Conservation (phyloP, 352 stramenopile genomes). For the Phytophthora pluvialis region DNA sequence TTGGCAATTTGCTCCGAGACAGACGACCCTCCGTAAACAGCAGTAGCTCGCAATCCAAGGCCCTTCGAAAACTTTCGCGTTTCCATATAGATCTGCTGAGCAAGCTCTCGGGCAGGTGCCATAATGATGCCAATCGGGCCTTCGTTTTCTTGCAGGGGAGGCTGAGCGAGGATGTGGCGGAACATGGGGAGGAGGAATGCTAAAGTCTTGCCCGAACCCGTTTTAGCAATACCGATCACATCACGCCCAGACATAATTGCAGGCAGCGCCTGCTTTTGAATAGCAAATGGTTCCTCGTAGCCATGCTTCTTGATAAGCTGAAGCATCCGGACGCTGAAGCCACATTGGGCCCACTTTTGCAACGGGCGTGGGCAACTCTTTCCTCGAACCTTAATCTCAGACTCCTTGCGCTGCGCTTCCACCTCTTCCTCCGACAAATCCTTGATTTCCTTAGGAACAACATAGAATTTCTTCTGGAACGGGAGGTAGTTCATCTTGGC, state of each 20-base stretch:
- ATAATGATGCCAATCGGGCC: constrained; percentile 98
- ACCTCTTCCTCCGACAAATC: constrained; percentile 89
- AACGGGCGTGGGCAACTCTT: constrained; percentile 96
- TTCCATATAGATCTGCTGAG: constrained; percentile 98
- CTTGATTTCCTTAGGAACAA: constrained; percentile 95
- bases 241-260: constrained; percentile 99
- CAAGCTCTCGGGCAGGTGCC: constrained; percentile 97
- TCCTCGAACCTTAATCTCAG: constrained; percentile 98
- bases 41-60: constrained; percentile 91
- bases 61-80: constrained; percentile 94
- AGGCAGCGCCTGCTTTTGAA: constrained; percentile 97
- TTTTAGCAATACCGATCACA: constrained; percentile 99
- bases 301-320: constrained; percentile 94
- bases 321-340: constrained; percentile 96
- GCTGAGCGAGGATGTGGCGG: constrained; percentile 95
- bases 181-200: constrained; percentile 95
- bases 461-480: constrained; percentile 99
- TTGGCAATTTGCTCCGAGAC: constrained; percentile 99
- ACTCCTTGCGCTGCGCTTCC: constrained; percentile 74
- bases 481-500: constrained; percentile 95
- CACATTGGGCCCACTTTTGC: constrained; percentile 97
- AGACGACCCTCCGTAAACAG: constrained; percentile 94
- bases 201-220: constrained; percentile 93
- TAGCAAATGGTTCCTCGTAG: constrained; percentile 96
- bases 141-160: constrained; percentile 92